Evolutionary conservation across 1,284 basidiomycete species (phyloP).

Genomic region (Pyrrhoderma lamaoense): DNA sequence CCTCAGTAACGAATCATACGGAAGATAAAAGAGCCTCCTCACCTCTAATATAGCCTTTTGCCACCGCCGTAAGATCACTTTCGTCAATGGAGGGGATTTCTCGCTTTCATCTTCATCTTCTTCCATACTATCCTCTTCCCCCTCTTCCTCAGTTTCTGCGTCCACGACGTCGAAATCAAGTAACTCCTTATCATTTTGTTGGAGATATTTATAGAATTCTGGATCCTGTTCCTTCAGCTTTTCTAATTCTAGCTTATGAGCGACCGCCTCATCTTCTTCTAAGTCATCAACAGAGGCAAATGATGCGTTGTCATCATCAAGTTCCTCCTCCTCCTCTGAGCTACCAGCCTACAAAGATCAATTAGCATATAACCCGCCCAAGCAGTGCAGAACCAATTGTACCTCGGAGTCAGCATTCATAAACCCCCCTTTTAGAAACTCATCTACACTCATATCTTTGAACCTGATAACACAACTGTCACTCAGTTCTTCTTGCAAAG

Average conservation of each 20-base stretch:
- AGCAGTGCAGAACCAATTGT: conserved; percentile 23
- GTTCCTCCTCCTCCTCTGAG: conserved; percentile 32
- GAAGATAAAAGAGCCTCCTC: no score
- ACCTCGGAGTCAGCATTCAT: conserved; percentile 57
- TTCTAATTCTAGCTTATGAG: conserved; percentile 78
- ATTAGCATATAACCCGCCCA: conserved; percentile 7
- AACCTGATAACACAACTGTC: conserved; percentile 27
- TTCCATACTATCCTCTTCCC: conserved; percentile 38
- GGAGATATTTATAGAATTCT: conserved; percentile 96
- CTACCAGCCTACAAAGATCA: conserved; percentile 15
- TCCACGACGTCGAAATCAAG: conserved; percentile 63
- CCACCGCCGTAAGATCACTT: conserved; percentile 74
- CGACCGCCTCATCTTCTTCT: conserved; percentile 63
- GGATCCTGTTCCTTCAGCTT: conserved; percentile 93
- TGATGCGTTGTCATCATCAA: conserved; percentile 57
- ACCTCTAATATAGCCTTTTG: conserved; percentile 89
- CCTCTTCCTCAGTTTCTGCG: conserved; percentile 32
- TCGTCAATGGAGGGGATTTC: conserved; percentile 62
- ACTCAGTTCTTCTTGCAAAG: neutral
- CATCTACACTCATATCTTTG: conserved; percentile 70
- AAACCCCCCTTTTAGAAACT: conserved; percentile 72
- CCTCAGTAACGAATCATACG: no score
- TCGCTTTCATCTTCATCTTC: conserved; percentile 36
- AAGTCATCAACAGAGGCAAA: conserved; percentile 73
- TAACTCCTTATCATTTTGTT: conserved; percentile 90